Conservation (phyloP, 2,329 filamentous ascomycete genomes). For the Aschersonia sp. region DNA sequence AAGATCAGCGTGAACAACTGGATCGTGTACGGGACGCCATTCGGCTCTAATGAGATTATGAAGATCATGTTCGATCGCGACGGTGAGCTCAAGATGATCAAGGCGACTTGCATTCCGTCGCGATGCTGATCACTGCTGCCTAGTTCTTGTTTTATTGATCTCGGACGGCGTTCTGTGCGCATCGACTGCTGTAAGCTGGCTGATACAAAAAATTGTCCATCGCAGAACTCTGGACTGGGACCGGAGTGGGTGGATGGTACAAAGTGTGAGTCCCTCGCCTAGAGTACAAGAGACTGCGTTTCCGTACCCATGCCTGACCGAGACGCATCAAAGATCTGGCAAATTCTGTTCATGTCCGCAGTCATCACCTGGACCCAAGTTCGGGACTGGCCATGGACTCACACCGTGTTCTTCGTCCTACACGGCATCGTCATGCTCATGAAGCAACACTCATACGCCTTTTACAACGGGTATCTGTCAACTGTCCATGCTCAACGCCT, state of each 20-base stretch:
- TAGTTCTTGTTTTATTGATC: conserved; percentile 36
- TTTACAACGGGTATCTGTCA: conserved; percentile 64
- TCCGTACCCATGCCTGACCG: not conserved
- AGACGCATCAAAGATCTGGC: conserved; percentile 40
- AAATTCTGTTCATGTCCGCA: conserved; percentile 45
- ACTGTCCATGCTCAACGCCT: conserved; percentile 38
- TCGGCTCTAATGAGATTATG: conserved; percentile 61
- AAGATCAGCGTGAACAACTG: conserved; percentile 57
- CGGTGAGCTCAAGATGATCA: conserved; percentile 15
- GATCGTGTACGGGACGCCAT: conserved; percentile 49
- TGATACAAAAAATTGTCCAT: conserved; percentile 47
- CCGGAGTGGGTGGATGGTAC: conserved; percentile 55
- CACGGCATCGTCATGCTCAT: conserved; percentile 65
- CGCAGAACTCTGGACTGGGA: conserved; percentile 54
- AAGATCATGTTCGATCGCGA: conserved; percentile 47
- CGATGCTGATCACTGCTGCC: not conserved
- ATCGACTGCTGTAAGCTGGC: conserved; percentile 48
- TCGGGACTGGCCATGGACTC: conserved; percentile 71
- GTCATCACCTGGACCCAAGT: conserved; percentile 53
- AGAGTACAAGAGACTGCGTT: not conserved
- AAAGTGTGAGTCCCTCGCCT: conserved; percentile 34
- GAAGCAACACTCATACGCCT: conserved; percentile 72
- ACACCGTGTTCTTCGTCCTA: conserved; percentile 63
- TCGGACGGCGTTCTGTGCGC: conserved; percentile 59
- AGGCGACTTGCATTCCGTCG: not conserved